Evolutionary conservation across 2,329 filamentous ascomycete species (phyloP).

Genomic region (Aspergillus uvarum): DNA sequence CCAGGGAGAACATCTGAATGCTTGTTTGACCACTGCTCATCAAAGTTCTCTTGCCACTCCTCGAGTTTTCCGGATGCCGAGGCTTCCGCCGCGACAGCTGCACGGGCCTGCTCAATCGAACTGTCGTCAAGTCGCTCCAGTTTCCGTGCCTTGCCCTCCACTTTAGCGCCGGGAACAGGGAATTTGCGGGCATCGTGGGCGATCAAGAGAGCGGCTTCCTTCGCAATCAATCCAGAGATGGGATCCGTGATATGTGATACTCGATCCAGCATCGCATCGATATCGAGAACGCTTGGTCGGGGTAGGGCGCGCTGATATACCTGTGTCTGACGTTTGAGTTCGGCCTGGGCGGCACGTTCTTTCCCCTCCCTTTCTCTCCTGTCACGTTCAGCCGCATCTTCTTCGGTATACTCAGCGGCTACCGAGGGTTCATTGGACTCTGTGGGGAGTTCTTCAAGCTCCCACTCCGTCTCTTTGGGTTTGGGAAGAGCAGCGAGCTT

Average conservation of each 20-base stretch:
- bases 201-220: conserved; percentile 76
- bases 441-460: conserved; percentile 80
- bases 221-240: conserved; percentile 67
- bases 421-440: conserved; percentile 64
- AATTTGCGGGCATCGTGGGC: conserved; percentile 77
- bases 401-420: conserved; percentile 56
- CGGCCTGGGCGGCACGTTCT: conserved; percentile 65
- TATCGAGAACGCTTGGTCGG: conserved; percentile 70
- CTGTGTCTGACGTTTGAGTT: conserved; percentile 81
- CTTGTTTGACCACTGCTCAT: conserved; percentile 52
- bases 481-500: conserved; percentile 78
- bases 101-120: conserved; percentile 70
- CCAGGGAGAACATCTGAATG: conserved; percentile 64
- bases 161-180: conserved; percentile 65
- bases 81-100: conserved; percentile 72
- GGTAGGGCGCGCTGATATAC: conserved; percentile 86
- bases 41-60: conserved; percentile 49
- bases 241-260: conserved; percentile 63
- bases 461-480: conserved; percentile 91
- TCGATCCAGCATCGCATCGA: conserved; percentile 64
- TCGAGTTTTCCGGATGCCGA: conserved; percentile 53
- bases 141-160: conserved; percentile 61
- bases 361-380: conserved; percentile 61
- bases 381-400: conserved; percentile 73
- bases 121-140: conserved; percentile 69